Evolutionary conservation across 768 basidiomycete genomes (phyloP), one percentile per base, ranked within the genome.

Genomic region (Neoboletus brunneissimus): DNA sequence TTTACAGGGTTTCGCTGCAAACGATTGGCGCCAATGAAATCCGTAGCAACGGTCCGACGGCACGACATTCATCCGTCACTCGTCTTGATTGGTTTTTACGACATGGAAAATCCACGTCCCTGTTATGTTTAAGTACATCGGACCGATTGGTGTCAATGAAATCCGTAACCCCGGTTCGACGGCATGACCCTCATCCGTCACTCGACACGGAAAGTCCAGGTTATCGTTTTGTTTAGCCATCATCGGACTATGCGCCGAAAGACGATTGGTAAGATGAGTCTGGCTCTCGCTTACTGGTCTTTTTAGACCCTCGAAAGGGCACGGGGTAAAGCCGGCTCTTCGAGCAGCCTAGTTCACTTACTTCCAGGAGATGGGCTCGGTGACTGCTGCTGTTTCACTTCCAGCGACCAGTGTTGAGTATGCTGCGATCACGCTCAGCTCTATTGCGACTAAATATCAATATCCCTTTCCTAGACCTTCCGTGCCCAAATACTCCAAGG

Each of bases 341-440:
- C 25, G 25, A 25, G 25, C 25, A 25, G 25, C 5, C 25, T 25
- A 25, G 15, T 43, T 55, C 25, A 2, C 48, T 38, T 27, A 31
- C 16, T 23, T 43, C n/a, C 12, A 31, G 20, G 25, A 55, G 25
- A 58, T 63, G 60, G 41, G 40, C 23, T 15, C n/a, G n/a, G n/a
- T 40, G 12, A 11, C 40, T 29, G 23, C 18, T 18, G 20, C 46
- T n/a, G 51, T 51, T 25, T 37, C 54, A 32, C 43, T 40, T 31
- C 40, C 53, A 13, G 9, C 54, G 11, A 37, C 31, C 11, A 53
- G 55, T 16, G 43, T 46, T 7, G 50, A 52, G 27, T 48, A 56
- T 5, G 38, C 51, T 10, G 37, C 55, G 16, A 38, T 53, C 20
- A 32, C 55, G 27, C 54, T 57, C 13, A 48, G n/a, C 5, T 16